phyloP scores from a whole-genome alignment of 345 rosid genomes.

The Kernera saxatilis region DNA sequence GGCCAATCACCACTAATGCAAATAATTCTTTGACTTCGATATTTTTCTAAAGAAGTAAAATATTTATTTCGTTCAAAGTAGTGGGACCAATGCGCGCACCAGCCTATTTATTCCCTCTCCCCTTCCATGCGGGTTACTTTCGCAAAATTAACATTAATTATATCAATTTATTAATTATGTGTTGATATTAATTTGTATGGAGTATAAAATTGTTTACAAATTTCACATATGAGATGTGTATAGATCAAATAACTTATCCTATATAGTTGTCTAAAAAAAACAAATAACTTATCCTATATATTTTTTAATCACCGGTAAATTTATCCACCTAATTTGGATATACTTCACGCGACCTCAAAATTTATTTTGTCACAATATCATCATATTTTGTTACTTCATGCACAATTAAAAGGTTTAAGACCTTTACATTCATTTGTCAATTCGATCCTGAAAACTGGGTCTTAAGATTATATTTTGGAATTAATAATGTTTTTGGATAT shows the following conservation, averaged over 20 bases:
- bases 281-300: not conserved
- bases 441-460: not conserved
- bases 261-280: too few species aligned
- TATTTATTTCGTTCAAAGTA: slow-evolving; percentile 20
- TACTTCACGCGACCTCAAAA: not conserved
- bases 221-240: not conserved
- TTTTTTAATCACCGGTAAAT: not conserved
- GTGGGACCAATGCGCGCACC: slow-evolving; percentile 16
- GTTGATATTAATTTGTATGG: not conserved
- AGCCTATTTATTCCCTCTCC: slow-evolving; percentile 14
- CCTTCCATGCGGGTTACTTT: slow-evolving; percentile 5
- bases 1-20: slow-evolving; percentile 29
- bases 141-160: not conserved
- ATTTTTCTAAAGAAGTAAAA: slow-evolving; percentile 13
- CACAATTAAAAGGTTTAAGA: not conserved
- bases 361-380: not conserved
- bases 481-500: not conserved
- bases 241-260: not conserved
- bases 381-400: not conserved
- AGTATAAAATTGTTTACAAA: not conserved
- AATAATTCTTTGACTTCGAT: slow-evolving; percentile 17
- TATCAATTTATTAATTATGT: not conserved
- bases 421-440: not conserved
- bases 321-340: not conserved
- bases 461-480: not conserved